Conservation (phyloP, 1,139 yeast genomes). For the Yamadazyma sp. region DNA sequence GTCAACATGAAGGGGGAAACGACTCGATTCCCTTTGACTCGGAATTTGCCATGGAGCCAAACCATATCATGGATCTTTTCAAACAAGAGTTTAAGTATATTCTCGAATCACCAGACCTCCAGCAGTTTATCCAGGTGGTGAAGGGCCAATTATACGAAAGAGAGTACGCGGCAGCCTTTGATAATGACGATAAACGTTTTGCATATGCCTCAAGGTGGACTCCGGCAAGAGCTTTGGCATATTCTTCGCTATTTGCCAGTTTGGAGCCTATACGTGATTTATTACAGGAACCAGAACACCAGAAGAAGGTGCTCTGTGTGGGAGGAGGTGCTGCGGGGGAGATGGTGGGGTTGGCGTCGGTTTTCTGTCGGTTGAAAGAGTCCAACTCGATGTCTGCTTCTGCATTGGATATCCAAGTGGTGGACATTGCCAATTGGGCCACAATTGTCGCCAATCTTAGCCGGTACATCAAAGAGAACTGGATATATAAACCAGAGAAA, state of each 20-base stretch:
- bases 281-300: conserved; percentile 29
- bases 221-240: conserved; percentile 76
- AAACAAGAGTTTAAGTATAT: conserved; percentile 45
- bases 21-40: conserved; percentile 35
- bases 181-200: conserved; percentile 57
- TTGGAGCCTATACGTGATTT: conserved; percentile 42
- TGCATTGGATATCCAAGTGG: conserved; percentile 46
- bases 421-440: conserved; percentile 83
- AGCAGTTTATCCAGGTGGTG: conserved; percentile 59
- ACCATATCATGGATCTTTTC: conserved; percentile 51
- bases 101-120: conserved; percentile 43
- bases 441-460: conserved; percentile 47
- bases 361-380: conserved; percentile 52
- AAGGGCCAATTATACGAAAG: conserved; percentile 69
- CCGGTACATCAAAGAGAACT: conserved; percentile 42
- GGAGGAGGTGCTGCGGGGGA: conserved; percentile 95
- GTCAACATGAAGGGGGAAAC: conserved; percentile 14
- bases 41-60: conserved; percentile 28
- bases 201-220: conserved; percentile 88
- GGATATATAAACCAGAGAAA: conserved; percentile 48
- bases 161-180: conserved; percentile 70
- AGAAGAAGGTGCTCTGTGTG: conserved; percentile 53
- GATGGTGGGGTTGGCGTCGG: conserved; percentile 64
- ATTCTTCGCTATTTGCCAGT: conserved; percentile 61
- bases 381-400: conserved; percentile 32